phyloP scores from a whole-genome alignment of 305 asterid species.

The Plantago coronopus region DNA sequence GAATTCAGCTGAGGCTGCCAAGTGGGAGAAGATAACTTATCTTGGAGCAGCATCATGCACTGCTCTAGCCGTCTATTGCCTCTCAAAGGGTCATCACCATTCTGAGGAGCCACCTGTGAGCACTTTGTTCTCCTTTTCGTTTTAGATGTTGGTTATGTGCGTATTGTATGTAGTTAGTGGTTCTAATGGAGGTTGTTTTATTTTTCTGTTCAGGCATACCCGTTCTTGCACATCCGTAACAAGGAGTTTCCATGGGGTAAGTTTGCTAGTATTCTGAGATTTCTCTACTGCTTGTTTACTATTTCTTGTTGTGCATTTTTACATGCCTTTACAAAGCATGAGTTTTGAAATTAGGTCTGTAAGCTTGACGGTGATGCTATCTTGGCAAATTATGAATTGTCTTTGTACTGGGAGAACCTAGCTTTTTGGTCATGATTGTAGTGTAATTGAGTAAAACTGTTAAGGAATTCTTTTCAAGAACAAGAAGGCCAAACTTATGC shows the following conservation, averaged over 20 bases:
- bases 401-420: not conserved
- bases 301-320: not conserved
- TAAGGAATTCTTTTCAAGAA: not conserved
- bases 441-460: not conserved
- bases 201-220: constrained; percentile 45
- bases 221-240: constrained; percentile 69
- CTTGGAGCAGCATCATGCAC: constrained; percentile 42
- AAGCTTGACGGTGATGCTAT: not conserved
- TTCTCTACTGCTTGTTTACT: not conserved
- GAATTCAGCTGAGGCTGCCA: constrained; percentile 63
- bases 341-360: too few species aligned
- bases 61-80: constrained; percentile 37
- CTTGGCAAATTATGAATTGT: not conserved
- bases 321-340: too few species aligned
- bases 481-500: not conserved
- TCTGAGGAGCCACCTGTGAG: constrained; percentile 61
- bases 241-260: constrained; percentile 90
- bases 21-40: constrained; percentile 77
- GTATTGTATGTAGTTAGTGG: not conserved
- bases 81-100: constrained; percentile 70
- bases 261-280: constrained; percentile 7
- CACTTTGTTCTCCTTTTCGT: not conserved
- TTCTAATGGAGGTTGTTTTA: constrained; percentile 12
- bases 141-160: not conserved
- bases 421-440: not conserved